These are phyloP conservation scores for Pyrenophora seminiperda DNA, from an alignment of 2,329 filamentous ascomycete species.

Conservation along the genomic window DNA sequence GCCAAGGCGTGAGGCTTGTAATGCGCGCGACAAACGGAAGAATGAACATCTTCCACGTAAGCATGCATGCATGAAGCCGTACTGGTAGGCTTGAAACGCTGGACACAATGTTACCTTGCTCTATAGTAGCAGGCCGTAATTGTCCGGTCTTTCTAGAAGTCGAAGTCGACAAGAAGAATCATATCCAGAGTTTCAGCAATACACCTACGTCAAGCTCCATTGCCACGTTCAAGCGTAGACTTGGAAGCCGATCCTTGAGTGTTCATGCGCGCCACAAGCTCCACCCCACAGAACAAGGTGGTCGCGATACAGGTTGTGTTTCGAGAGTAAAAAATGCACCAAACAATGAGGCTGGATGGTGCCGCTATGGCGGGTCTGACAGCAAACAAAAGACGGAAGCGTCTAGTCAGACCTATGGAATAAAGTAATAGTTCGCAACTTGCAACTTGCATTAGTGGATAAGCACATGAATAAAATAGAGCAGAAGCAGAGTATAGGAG, in stretches of 20 bases:
- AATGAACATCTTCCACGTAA: too few species aligned
- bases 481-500: constrained; percentile 2
- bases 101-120: too few species aligned
- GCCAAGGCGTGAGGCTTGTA: too few species aligned
- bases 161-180: too few species aligned
- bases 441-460: too few species aligned
- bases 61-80: too few species aligned
- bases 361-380: constrained; percentile 7
- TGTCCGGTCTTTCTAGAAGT: too few species aligned
- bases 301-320: constrained; percentile 9
- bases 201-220: background rate
- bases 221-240: background rate
- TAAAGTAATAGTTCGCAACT: too few species aligned
- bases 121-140: too few species aligned
- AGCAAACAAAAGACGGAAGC: constrained; percentile 2
- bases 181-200: background rate
- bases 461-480: background rate
- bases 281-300: background rate
- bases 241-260: background rate
- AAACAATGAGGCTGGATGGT: constrained; percentile 2
- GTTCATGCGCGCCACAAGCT: background rate
- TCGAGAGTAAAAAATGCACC: background rate
- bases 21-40: too few species aligned
- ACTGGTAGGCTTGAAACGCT: too few species aligned
- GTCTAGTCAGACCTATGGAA: too few species aligned